Base-by-base conservation (phyloP, 352 stramenopile genomes). In the Phytophthora crassamura region DNA sequence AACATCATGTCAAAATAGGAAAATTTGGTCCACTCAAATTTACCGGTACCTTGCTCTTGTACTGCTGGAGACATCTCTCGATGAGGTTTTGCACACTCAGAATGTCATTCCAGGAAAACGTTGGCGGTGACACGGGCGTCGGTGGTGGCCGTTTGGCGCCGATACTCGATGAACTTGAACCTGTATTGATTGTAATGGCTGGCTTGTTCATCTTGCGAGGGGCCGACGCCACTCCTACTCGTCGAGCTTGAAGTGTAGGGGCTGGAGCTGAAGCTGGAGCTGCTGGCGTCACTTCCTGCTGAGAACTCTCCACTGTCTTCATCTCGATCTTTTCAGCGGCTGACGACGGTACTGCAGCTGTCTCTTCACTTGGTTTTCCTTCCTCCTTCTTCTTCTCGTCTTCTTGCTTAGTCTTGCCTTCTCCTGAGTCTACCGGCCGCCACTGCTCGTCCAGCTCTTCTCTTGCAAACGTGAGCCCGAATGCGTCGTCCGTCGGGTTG, bases 21-120 rank as follows among this genome's bases (percentile, higher is more conserved):
- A 32, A 32, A 32, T 32, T 32, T 9, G 28, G 28, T 32, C 28
- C 5, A 32, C 28, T 32, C 28, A 32, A 32, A 32, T 32, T 6
- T 32, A 9, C 28, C 28, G 28, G 36, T 58, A 92, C 87, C 86
- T 97, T 95, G 67, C 74, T 97, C 62, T 97, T 80, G 67, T 95
- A 96, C 52, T 97, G 89, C 52, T 97, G 88, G 14, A 97, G 72
- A 66, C 91, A 97, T 12, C 88, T 78, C 74, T 97, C 89, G 47
- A 97, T 97, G 34, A 97, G 77, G 49, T 94, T 95, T 59, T 97
- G 90, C 5, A 97, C 90, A 1, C 75, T 75, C 12, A 97, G 72
- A 60, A 97, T 96, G 28, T 97, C 88, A 20, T 91, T 90, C 90
- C 90, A 97, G 3, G 89, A 95, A 54, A 96, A 89, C 11, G 61